Base-by-base conservation (phyloP, 2,329 filamentous ascomycete genomes). In the Aureobasidium sp. region DNA sequence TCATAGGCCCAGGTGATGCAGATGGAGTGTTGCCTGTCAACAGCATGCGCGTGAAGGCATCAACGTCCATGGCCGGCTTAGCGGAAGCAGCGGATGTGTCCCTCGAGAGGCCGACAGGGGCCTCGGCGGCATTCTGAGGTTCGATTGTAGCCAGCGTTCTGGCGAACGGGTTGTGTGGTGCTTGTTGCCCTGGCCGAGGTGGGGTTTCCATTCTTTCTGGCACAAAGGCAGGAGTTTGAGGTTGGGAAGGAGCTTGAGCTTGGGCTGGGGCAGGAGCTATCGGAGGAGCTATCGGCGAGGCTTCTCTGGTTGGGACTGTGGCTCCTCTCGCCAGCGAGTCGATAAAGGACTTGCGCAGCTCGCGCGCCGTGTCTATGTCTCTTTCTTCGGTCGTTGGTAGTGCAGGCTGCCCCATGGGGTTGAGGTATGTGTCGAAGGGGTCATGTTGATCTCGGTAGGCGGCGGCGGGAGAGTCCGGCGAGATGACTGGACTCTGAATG, bases 41-140 rank as follows among this genome's bases (percentile, higher is more conserved):
- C 47, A 93, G 79, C 63, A 94, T 76, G 63, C 87, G 81, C 70
- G 85, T 86, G 74, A 93, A 93, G 0, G 88, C 86, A 70, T 90
- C 85, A 1, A 92, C 89, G 70, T 93, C 87, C 68, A 92, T 2
- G 80, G 79, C 64, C 63, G 71, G 70, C 68, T 73, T 63, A 45
- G 62, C 65, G 36, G 65, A 63, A 47, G 55, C n/a, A 51, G 61
- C 52, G 22, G 44, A 31, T 12, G 20, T 29, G 25, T 63, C 60
- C 17, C 37, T 49, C 3, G 53, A 45, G 25, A 48, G 25, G 5
- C 47, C 44, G 34, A 60, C 34, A 11, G 45, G 57, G 2, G 41
- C 39, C 27, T 42, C 36, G 2, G 57, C 29, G 27, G 48, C 51
- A 62, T 64, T 65, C 3, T 56, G 61, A 41, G 68, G 68, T 52